Evolutionary conservation across 2,329 filamentous ascomycete genomes (phyloP).

Genomic region (Colletotrichum incanum): DNA sequence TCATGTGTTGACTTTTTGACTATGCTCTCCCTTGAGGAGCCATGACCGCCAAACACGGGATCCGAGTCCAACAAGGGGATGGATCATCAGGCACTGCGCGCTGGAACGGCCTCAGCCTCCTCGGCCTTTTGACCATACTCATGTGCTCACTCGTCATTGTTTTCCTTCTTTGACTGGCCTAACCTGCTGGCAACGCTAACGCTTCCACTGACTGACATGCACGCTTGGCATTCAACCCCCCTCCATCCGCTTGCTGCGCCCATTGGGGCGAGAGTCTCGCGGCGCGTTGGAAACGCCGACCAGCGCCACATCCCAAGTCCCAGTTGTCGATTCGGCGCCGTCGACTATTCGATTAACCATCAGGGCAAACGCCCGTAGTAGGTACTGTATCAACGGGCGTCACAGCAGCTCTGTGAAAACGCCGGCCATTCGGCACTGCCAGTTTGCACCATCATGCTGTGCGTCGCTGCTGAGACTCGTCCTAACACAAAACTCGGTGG

Average conservation of each 20-base stretch:
- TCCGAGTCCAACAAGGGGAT: background rate
- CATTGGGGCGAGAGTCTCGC: conserved; percentile 15
- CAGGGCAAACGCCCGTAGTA: background rate
- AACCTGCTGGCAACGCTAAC: background rate
- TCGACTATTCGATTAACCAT: background rate
- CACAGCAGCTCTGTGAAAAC: background rate
- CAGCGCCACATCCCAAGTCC: conserved; percentile 10
- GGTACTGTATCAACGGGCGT: background rate
- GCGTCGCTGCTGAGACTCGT: conserved; percentile 1
- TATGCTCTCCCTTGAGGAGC: conserved; percentile 7
- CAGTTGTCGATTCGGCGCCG: background rate
- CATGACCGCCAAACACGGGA: background rate
- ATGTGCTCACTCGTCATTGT: background rate
- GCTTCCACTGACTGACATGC: conserved; percentile 4
- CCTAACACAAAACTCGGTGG: background rate
- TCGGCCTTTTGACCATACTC: background rate
- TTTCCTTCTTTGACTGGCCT: background rate
- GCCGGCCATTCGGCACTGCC: background rate
- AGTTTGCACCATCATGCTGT: background rate
- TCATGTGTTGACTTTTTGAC: background rate
- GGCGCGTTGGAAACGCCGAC: conserved; percentile 11
- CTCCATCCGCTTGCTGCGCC: background rate
- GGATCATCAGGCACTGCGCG: background rate
- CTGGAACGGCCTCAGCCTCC: background rate
- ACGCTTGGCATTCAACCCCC: conserved; percentile 2